Evolutionary conservation across 805 yeast species (phyloP).

Genomic region (Yarrowia sp.): DNA sequence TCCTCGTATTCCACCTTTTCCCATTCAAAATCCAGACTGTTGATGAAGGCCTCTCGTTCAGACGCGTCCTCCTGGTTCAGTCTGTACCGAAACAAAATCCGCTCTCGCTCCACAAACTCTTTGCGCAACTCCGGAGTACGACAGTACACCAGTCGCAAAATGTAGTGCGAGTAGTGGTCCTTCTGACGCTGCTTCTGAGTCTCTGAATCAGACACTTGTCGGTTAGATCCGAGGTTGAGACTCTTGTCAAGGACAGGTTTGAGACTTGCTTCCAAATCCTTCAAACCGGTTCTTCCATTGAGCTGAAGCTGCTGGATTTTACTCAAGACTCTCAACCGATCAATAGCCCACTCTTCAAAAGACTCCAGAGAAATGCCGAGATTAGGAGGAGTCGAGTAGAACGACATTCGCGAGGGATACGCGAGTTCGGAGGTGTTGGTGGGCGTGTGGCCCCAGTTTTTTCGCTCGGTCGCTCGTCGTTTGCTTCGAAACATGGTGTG

Average conservation of each 20-base stretch:
- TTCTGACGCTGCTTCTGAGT: conserved; percentile 64
- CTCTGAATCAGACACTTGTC: conserved; percentile 56
- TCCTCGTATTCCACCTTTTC: conserved; percentile 64
- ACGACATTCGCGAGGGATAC: conserved; percentile 61
- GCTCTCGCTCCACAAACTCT: conserved; percentile 76
- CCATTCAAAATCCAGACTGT: conserved; percentile 66
- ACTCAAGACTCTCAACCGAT: conserved; percentile 68
- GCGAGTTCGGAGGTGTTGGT: conserved; percentile 36
- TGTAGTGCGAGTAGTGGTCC: conserved; percentile 90
- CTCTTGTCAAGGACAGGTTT: conserved; percentile 60
- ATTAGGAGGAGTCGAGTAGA: conserved; percentile 74
- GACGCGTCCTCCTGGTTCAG: conserved; percentile 57
- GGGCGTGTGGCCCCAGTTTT: conserved; percentile 34
- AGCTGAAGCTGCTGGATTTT: conserved; percentile 7
- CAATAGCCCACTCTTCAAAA: conserved; percentile 95
- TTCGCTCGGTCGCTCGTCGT: conserved; percentile 37
- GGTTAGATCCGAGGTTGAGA: not conserved
- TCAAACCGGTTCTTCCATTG: conserved; percentile 74
- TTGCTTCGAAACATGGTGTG: conserved; percentile 36
- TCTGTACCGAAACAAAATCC: conserved; percentile 69
- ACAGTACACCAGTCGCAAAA: conserved; percentile 84
- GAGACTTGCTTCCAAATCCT: conserved; percentile 65
- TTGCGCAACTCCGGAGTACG: conserved; percentile 74
- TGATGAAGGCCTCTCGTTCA: conserved; percentile 73
- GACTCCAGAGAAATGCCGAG: conserved; percentile 88